phyloP scores from a whole-genome alignment of 768 basidiomycete species.

The Boletus vermiculosoides region DNA sequence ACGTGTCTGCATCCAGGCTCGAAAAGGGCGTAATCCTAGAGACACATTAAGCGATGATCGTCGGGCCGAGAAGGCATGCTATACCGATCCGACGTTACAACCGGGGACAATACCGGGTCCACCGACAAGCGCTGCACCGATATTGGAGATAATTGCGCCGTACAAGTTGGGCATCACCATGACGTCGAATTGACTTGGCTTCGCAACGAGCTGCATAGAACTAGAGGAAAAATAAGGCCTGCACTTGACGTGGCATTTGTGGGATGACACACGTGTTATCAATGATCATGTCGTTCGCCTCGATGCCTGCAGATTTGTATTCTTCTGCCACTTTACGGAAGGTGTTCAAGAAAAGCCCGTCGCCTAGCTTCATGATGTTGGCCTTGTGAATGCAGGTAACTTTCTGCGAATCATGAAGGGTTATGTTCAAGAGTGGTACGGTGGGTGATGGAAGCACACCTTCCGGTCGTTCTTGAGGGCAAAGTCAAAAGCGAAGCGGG shows the following conservation, averaged over 20 bases:
- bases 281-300: constrained; percentile 97
- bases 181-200: constrained; percentile 95
- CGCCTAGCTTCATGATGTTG: constrained; percentile 99
- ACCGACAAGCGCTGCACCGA: constrained; percentile 97
- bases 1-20: constrained; percentile 98
- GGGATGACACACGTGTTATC: constrained; percentile 80
- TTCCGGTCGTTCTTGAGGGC: constrained; percentile 98
- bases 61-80: constrained; percentile 12
- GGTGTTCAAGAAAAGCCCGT: constrained; percentile 97
- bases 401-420: constrained; percentile 57
- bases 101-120: constrained; percentile 98
- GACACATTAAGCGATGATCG: not conserved
- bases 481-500: constrained; percentile 97
- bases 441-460: constrained; percentile 41
- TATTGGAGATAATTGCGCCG: constrained; percentile 97
- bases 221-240: constrained; percentile 37
- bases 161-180: constrained; percentile 99
- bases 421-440: not conserved
- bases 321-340: constrained; percentile 97
- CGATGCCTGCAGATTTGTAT: constrained; percentile 89
- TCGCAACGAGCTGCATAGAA: constrained; percentile 98
- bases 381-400: constrained; percentile 99
- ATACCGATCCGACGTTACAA: constrained; percentile 92
- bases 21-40: constrained; percentile 92
- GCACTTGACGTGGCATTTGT: not conserved